A percentile compares a stretch with the other conserved stretches of the same genome.
These are phyloP conservation scores for Aristolochia contorta DNA, from an alignment of 164 flowering plant species.

Conservation along the genomic window DNA sequence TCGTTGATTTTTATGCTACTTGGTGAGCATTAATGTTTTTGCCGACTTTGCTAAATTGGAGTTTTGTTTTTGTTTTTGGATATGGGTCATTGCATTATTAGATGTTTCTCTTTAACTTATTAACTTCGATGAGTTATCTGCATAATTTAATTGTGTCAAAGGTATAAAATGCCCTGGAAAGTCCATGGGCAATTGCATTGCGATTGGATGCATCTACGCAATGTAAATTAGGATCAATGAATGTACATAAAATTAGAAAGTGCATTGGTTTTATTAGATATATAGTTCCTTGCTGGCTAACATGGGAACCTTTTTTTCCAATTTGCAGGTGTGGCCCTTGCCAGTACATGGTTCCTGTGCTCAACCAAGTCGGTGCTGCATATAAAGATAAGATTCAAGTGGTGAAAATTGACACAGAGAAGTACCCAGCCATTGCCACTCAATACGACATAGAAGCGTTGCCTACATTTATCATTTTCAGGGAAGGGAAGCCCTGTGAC, in stretches of 20 bases:
- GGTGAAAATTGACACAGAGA: conserved; percentile 92
- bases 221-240: neutral
- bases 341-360: conserved; percentile 84
- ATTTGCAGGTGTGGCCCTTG: conserved; percentile 96
- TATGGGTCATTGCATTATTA: neutral
- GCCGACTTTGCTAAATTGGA: neutral
- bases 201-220: neutral
- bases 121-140: neutral
- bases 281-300: too few relatives aligned
- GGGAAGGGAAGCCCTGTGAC: conserved; percentile 66
- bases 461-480: conserved; percentile 87
- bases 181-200: neutral
- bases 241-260: neutral
- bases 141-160: neutral
- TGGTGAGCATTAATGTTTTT: conserved; percentile 37
- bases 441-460: conserved; percentile 64
- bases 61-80: neutral
- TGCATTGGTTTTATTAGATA: too few relatives aligned
- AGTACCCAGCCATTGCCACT: conserved; percentile 71
- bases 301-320: too few relatives aligned
- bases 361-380: conserved; percentile 49
- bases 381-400: conserved; percentile 65
- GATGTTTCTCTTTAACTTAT: neutral
- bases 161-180: neutral
- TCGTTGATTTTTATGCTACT: conserved; percentile 94